Evolutionary conservation across 805 yeast species (phyloP), one percentile per base, ranked within the genome.

Genomic region (Ogataea trehalophila): DNA sequence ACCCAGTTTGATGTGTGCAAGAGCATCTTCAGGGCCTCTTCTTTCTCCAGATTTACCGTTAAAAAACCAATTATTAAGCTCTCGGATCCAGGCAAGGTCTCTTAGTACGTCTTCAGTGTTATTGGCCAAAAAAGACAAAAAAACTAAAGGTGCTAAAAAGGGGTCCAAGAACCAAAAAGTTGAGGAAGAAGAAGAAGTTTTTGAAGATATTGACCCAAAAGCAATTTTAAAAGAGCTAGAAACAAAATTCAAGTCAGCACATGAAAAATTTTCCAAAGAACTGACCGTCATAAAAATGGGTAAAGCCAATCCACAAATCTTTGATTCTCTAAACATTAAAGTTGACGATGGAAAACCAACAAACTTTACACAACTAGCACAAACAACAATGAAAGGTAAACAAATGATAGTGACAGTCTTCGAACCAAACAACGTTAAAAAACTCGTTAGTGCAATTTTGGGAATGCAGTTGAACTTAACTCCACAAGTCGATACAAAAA

Each of bases 331-430:
- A 49, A 63, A 63, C 37, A 75, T 92, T 16, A 68, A 71, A 16
- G 57, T 77, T 3, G 75, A 73, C 34, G 74, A 76, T 39, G 71
- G 76, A 14, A 71, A 74, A 43, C 63, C 69, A 2, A 74, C 74
- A 2, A 33, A 41, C 8, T 85, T 84, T 61, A 76, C 80, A 2
- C 72, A 81, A 31, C 67, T 88, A 29, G 96, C 96, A 1, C 83
- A 83, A 51, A 83, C 92, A 3, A 69, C 85, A 0, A 55, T 80
- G 44, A 84, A 84, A 55, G 94, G 92, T 2, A 76, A 87, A 56
- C 74, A 80, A 55, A 71, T 88, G 44, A 67, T 78, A 33, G 79
- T 92, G n/a, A 89, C 96, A 0, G 91, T 90, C 2, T 92, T 85
- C 65, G 97, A 92, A 59, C 95, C 96, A 6, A 75, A 74, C 44